These are phyloP conservation scores for Barnettozyma sp. DNA, from an alignment of 805 yeast genomes.

Conservation along the genomic window DNA sequence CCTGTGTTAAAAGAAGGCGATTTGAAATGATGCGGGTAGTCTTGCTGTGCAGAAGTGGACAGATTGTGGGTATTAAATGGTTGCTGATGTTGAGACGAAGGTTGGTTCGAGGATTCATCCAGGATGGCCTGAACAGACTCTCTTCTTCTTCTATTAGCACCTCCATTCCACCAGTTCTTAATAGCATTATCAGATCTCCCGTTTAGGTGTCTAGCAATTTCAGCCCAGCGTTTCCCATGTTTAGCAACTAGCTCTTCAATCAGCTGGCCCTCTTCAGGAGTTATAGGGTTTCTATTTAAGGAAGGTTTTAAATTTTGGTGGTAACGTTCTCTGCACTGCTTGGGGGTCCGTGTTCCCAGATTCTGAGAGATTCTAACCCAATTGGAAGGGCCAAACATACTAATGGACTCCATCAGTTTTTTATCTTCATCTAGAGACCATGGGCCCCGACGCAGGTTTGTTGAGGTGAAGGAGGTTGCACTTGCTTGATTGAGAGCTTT, in stretches of 20 bases:
- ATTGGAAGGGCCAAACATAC: constrained; percentile 69
- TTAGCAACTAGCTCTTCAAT: constrained; percentile 73
- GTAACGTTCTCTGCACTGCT: constrained; percentile 86
- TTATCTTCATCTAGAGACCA: constrained; percentile 87
- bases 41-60: constrained; percentile 1
- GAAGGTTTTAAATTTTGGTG: constrained; percentile 88
- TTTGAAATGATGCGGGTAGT: constrained; percentile 5
- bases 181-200: constrained; percentile 89
- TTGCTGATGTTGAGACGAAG: constrained; percentile 1
- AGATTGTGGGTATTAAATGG: no score
- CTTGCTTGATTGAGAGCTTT: neutral
- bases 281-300: constrained; percentile 73
- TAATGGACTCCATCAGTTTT: constrained; percentile 60
- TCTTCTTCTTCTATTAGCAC: constrained; percentile 75
- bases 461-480: constrained; percentile 1
- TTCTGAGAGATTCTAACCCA: constrained; percentile 83
- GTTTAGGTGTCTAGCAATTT: constrained; percentile 78
- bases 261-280: constrained; percentile 74
- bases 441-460: constrained; percentile 57
- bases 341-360: constrained; percentile 74
- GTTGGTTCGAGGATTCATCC: constrained; percentile 5
- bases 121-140: constrained; percentile 29
- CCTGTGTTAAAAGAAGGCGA: constrained; percentile 15
- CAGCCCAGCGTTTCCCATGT: constrained; percentile 92
- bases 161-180: constrained; percentile 96